Conservation (phyloP, 306 rosid species). For the Astragalus membranaceus region DNA sequence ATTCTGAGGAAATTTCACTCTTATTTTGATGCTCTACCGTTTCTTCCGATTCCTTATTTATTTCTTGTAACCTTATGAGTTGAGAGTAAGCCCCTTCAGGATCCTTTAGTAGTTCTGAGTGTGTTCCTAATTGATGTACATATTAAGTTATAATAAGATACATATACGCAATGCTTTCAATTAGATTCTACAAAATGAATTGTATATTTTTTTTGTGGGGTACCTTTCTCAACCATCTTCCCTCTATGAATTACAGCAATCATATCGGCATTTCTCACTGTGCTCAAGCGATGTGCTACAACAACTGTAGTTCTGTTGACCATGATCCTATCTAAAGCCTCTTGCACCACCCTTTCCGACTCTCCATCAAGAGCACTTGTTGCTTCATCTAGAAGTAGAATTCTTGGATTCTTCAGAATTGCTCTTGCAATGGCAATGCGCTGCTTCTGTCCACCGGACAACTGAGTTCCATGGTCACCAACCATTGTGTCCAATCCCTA, state of each 20-base stretch:
- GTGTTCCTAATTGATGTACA: constrained; percentile 53
- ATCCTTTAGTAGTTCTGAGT: constrained; percentile 52
- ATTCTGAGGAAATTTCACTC: constrained; percentile 37
- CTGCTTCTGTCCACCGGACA: constrained; percentile 94
- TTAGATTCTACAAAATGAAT: not conserved
- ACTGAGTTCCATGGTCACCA: constrained; percentile 88
- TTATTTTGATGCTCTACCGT: constrained; percentile 22
- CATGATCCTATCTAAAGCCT: constrained; percentile 85
- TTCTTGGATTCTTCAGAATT: constrained; percentile 73
- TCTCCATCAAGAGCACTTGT: constrained; percentile 93
- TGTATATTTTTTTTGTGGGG: not conserved
- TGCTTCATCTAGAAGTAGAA: constrained; percentile 85
- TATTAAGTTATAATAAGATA: not conserved
- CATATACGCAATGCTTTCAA: not conserved
- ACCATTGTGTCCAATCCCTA: constrained; percentile 86
- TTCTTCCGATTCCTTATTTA: constrained; percentile 39
- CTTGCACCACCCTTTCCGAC: constrained; percentile 89
- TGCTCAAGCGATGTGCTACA: constrained; percentile 95
- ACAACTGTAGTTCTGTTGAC: constrained; percentile 71
- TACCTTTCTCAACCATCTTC: constrained; percentile 92
- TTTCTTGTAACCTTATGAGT: constrained; percentile 71
- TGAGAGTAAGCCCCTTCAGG: constrained; percentile 83
- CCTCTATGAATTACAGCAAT: constrained; percentile 92
- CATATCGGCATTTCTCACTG: constrained; percentile 73
- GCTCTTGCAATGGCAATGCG: constrained; percentile 93